These are phyloP conservation scores for Phoma herbarum DNA, from an alignment of 2,329 filamentous ascomycete species.

Conservation along the genomic window DNA sequence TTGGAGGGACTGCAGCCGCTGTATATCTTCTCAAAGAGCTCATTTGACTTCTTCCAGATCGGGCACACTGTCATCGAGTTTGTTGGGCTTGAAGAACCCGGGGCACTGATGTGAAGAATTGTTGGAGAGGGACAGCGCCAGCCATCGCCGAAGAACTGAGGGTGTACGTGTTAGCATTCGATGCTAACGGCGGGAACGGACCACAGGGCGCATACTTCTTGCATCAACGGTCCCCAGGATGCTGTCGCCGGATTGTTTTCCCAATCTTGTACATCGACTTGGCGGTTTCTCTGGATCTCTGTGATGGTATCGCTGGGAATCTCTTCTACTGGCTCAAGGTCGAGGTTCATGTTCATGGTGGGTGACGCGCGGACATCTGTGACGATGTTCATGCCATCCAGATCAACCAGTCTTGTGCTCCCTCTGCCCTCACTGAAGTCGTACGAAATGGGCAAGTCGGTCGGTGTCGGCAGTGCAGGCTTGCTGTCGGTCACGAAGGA, in stretches of 20 bases:
- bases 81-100: slow-evolving; percentile 8
- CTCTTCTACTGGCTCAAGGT: slow-evolving; percentile 30
- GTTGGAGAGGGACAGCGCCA: slow-evolving; percentile 44
- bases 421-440: slow-evolving; percentile 23
- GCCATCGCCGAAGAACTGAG: slow-evolving; percentile 41
- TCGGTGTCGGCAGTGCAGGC: slow-evolving; percentile 22
- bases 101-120: slow-evolving; percentile 41
- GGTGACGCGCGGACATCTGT: slow-evolving; percentile 18
- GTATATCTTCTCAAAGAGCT: slow-evolving; percentile 43
- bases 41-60: slow-evolving; percentile 43
- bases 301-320: slow-evolving; percentile 19
- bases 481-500: slow-evolving; percentile 31
- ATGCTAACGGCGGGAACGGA: neutral
- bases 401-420: slow-evolving; percentile 30
- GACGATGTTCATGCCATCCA: slow-evolving; percentile 47
- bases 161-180: slow-evolving; percentile 5
- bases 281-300: slow-evolving; percentile 18
- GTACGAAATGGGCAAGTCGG: slow-evolving; percentile 23
- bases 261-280: slow-evolving; percentile 29
- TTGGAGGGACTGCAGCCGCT: slow-evolving; percentile 24
- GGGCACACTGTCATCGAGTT: slow-evolving; percentile 30
- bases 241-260: slow-evolving; percentile 32
- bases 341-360: slow-evolving; percentile 19
- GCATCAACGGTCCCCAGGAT: slow-evolving; percentile 42
- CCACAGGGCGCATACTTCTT: slow-evolving; percentile 29